Evolutionary conservation across 768 basidiomycete species (phyloP), one percentile per base, ranked within the genome.

Genomic region (Rhodotorula graminis): DNA sequence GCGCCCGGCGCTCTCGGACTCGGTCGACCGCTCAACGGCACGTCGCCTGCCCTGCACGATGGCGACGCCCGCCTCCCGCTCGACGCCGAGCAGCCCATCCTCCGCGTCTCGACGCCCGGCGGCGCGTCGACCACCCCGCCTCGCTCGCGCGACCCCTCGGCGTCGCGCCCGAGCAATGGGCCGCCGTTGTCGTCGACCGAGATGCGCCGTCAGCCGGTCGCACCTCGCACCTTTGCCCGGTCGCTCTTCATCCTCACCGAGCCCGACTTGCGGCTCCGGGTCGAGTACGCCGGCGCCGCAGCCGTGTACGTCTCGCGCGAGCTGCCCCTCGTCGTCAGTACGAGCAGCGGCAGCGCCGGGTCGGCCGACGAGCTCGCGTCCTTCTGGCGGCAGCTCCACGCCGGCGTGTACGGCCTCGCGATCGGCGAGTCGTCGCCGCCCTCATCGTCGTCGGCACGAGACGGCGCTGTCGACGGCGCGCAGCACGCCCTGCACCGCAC

Each of bases 211-310:
- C 56, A 66, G 9, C 67, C 60, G 21, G 42, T 75, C 33, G 59
- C 74, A 11, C 61, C 70, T 9, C 56, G 50, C 11, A 62, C 67
- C 21, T 66, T 71, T 49, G 40, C 59, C 15, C 65, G 57, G 8
- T 69, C 74, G 3, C 70, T 75, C 31, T 69, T 69, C 61, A 70
- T 75, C 56, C 70, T 75, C 50, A 55, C 49, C 49, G 61, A 62
- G 15, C 61, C 64, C 49, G 67, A 71, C 44, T n/a, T 64, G 15
- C 29, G 25, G n/a, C 31, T 69, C 0, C 70, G 74, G 0, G 3
- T 61, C 60, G 67, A 69, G 27, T 71, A 71, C 52, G 64, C 44
- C 56, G 37, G 31, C 5, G 60, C 61, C 15, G 29, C 61, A 7
- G 27, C 37, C 50, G 33, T 40, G 31, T 75, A 69, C 70, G 33